These are phyloP conservation scores for Austroboletus eburneus DNA, from an alignment of 768 basidiomycete species.

Conservation along the genomic window DNA sequence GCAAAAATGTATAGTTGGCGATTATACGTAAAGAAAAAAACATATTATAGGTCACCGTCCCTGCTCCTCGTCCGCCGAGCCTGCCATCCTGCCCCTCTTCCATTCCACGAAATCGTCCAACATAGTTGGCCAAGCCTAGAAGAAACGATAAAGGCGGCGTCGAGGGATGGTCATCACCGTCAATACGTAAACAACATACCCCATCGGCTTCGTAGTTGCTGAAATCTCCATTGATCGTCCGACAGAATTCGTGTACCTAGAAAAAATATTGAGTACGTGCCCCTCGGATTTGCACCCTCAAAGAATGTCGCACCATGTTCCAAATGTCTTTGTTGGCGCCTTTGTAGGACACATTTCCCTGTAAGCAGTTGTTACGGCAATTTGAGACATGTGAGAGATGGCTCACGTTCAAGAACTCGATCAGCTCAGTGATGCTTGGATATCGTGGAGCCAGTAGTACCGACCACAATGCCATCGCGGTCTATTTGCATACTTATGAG, in stretches of 20 bases:
- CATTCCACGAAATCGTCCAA: conserved; percentile 74
- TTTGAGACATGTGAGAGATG: neutral
- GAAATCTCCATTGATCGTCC: conserved; percentile 54
- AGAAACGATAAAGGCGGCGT: neutral
- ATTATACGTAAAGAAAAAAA: too few species aligned
- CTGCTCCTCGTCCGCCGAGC: conserved; percentile 1
- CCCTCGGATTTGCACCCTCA: neutral
- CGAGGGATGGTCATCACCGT: neutral
- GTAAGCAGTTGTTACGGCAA: neutral
- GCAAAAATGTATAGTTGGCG: too few species aligned
- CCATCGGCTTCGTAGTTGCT: conserved; percentile 73
- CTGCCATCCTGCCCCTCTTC: conserved; percentile 40
- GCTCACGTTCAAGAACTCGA: conserved; percentile 60
- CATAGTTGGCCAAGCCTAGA: conserved; percentile 78
- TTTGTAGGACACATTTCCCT: conserved; percentile 58
- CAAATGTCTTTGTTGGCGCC: conserved; percentile 83
- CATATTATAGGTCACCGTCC: conserved; percentile 8
- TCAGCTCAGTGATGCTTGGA: conserved; percentile 59
- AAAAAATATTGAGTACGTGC: neutral
- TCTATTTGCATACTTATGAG: conserved; percentile 40
- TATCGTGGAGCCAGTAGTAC: conserved; percentile 66
- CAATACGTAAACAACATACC: conserved; percentile 38
- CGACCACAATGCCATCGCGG: conserved; percentile 71
- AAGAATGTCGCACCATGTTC: conserved; percentile 59
- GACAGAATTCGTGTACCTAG: conserved; percentile 76